Conservation (phyloP, 2,329 filamentous ascomycete species). For the Fusarium equiseti region DNA sequence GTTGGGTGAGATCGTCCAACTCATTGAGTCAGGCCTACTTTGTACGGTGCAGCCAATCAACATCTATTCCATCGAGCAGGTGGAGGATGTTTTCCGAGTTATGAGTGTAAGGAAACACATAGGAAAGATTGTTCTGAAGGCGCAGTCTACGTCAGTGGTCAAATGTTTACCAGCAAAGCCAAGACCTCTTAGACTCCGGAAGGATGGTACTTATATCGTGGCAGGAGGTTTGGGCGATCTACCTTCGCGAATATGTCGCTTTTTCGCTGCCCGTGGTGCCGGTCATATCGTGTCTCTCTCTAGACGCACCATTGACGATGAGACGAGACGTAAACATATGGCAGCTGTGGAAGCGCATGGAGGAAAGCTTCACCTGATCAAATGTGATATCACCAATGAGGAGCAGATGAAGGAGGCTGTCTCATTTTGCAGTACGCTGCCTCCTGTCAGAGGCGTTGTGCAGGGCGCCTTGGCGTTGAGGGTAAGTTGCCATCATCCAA, state of each 20-base stretch:
- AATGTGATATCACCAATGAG: conserved; percentile 6
- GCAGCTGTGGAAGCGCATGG: conserved; percentile 2
- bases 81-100: conserved; percentile 3
- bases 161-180: not conserved
- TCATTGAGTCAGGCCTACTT: not conserved
- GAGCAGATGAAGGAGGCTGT: not conserved
- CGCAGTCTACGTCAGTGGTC: not conserved
- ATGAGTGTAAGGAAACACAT: conserved; percentile 3
- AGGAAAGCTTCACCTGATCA: not conserved
- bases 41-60: not conserved
- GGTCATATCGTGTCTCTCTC: conserved; percentile 17
- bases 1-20: not conserved
- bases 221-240: conserved; percentile 8
- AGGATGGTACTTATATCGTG: conserved; percentile 1
- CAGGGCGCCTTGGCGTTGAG: conserved; percentile 7
- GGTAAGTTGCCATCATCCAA: not conserved
- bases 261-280: conserved; percentile 6
- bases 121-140: not conserved
- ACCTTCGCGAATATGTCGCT: conserved; percentile 5
- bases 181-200: not conserved
- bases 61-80: not conserved
- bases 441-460: conserved; percentile 2
- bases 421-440: not conserved
- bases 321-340: not conserved
- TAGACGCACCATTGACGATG: conserved; percentile 3